Evolutionary conservation across 305 asterid species (phyloP), one percentile per base, ranked within the genome.

Genomic region (Fraxinus paxiana): DNA sequence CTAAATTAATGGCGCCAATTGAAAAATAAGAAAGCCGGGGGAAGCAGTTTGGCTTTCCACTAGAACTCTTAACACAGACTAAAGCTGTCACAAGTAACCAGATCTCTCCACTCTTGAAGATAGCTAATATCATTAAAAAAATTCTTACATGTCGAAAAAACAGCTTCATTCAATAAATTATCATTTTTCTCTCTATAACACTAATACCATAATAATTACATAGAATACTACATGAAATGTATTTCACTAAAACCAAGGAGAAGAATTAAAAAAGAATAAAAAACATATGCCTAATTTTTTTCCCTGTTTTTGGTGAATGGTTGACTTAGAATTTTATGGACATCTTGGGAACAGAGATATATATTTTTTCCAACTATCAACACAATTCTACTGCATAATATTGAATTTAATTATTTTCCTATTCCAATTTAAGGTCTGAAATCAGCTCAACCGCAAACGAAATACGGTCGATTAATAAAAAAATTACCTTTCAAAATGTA

Each of bases 401-500:
- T 82, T 28, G 59, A 69, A 76, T 79, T 79, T 79, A 65, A 26
- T 24, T 26, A 0, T 65, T 65, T 65, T 12, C 73, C 17, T 24
- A 10, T 22, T 65, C 34, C 35, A 65, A 65, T 18, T 34, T 30
- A 28, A 69, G 22, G 74, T 69, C 41, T 28, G 74, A 15, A 69
- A 28, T 15, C 74, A 17, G 65, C 10, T 6, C 26, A 54, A 54
- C 37, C 13, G 18, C 34, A 67, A 67, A 65, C 2, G 34, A 28
- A 12, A 67, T 22, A 63, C n/a, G 35, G 22, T 37, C 51, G 76
- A 37, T 78, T 41, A 75, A 56, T 65, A 6, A 80, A 41, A 67
- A 22, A 17, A 24, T 20, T 46, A 94, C 99, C 99, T 91, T 96
- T 96, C 75, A 96, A 93, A 81, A 92, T 91, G 87, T 88, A 93